Percentiles rank a stretch among this genome's conserved stretches.
Conservation (phyloP, 1,284 basidiomycete species). For the Melampsora americana region DNA sequence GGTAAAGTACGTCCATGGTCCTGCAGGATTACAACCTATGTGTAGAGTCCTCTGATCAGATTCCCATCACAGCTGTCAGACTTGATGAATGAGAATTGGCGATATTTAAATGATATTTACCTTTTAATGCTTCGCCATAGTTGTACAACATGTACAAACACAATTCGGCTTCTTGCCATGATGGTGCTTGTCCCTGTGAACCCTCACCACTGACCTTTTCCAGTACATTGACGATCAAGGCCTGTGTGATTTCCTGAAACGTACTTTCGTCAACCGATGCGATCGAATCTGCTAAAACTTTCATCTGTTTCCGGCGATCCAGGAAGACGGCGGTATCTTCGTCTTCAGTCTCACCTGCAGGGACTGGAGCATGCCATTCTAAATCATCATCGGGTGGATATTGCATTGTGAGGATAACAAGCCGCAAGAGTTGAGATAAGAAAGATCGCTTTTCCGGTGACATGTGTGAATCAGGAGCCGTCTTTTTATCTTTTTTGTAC, state of each 20-base stretch:
- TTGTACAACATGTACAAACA: conserved; percentile 87
- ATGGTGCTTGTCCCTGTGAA: conserved; percentile 60
- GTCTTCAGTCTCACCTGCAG: conserved; percentile 78
- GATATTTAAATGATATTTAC: conserved; percentile 29
- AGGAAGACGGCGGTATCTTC: conserved; percentile 83
- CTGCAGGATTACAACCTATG: conserved; percentile 31
- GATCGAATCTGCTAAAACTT: conserved; percentile 75
- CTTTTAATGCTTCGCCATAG: conserved; percentile 68
- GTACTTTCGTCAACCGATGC: conserved; percentile 75
- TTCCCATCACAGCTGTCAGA: not conserved
- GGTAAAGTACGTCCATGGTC: conserved; percentile 30
- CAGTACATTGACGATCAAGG: conserved; percentile 70
- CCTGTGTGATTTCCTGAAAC: conserved; percentile 68
- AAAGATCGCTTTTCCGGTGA: conserved; percentile 70
- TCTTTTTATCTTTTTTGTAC: conserved; percentile 75
- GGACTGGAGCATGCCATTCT: conserved; percentile 83
- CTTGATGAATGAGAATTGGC: not conserved
- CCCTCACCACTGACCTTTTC: conserved; percentile 62
- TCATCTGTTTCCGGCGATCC: conserved; percentile 79
- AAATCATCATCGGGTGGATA: conserved; percentile 59
- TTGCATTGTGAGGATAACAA: conserved; percentile 71
- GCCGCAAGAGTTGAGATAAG: conserved; percentile 72
- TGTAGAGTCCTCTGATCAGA: not conserved
- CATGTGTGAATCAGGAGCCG: conserved; percentile 66
- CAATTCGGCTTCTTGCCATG: conserved; percentile 93